Base-by-base conservation (phyloP, 1,284 basidiomycete species). In the Pisolithus thermaeus region DNA sequence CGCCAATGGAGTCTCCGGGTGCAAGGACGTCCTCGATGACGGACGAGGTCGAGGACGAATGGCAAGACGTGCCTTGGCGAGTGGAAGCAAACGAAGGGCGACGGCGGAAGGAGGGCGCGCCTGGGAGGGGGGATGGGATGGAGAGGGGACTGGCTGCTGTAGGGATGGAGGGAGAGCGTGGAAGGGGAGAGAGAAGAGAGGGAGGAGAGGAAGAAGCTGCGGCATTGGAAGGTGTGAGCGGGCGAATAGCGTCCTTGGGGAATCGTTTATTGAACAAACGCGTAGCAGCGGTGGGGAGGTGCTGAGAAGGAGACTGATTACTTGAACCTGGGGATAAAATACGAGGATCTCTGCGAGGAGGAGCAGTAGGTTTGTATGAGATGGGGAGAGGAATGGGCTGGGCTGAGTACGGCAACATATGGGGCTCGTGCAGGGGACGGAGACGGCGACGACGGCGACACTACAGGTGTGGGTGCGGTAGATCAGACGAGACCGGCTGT, bases 401-500 rank as follows among this genome's bases (percentile, higher is more conserved):
- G 56, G 78, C 73, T 52, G 81, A 76, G 64, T 80, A 83, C 74
- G 85, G 83, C 80, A 87, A 81, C 84, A 86, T 87, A 73, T 63
- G 70, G 41, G 22, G 14, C 56, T 64, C 70, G 61, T 64, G 57
- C 20, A 57, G 53, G 50, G 23, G 59, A 20, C 18, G 37, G 59
- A 52, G 59, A 43, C 58, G 46, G 35, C 39, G 59, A 51, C 46
- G 56, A 55, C 56, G 60, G 52, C 56, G 56, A 59, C 32, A 60
- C 50, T 52, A 51, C 49, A 52, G 43, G 45, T 37, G 43, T 50
- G 54, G 12, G 12, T 3, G 32, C 3, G 32, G 32, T 35, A 25
- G 65, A 70, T 75, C 78, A 79, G 76, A 79, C 75, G 69, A 76
- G 75, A 74, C 76, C 76, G 67, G 76, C 76, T 77, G 70, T 65